Conservation (phyloP, 305 asterid genomes). For the Galium porrigens region DNA sequence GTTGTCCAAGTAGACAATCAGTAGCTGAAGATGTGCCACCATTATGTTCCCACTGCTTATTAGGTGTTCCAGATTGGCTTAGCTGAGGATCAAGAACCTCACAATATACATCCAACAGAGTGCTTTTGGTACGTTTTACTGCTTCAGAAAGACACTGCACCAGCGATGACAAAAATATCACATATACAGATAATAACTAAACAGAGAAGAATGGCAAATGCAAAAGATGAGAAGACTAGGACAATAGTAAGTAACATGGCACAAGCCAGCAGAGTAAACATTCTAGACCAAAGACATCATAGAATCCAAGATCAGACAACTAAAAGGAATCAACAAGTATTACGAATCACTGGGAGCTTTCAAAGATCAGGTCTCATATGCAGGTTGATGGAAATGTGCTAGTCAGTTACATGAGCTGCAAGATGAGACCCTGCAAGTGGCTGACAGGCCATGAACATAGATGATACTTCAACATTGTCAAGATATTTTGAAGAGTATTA, state of each 20-base stretch:
- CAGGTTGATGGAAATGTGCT: background rate
- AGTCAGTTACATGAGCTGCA: background rate
- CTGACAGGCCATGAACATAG: constrained; percentile 1
- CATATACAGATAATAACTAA: background rate
- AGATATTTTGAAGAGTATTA: background rate
- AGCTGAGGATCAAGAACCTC: constrained; percentile 49
- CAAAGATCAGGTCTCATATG: background rate
- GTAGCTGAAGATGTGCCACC: constrained; percentile 20
- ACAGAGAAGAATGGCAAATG: background rate
- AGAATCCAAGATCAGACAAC: background rate
- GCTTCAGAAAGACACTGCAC: constrained; percentile 77
- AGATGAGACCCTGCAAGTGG: background rate
- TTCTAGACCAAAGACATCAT: background rate
- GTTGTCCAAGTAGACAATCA: constrained; percentile 20
- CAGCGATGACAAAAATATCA: constrained; percentile 6
- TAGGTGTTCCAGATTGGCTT: constrained; percentile 27
- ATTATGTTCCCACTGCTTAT: constrained; percentile 24
- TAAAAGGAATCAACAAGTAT: background rate
- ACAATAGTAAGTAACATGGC: background rate
- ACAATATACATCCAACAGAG: constrained; percentile 58
- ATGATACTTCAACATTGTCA: background rate
- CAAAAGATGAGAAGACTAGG: background rate
- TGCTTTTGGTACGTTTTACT: constrained; percentile 42
- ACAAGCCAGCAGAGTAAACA: background rate
- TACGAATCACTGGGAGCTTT: background rate